Evolutionary conservation across 106 monocot species (phyloP).

Genomic region (Cymbidium sinense): DNA sequence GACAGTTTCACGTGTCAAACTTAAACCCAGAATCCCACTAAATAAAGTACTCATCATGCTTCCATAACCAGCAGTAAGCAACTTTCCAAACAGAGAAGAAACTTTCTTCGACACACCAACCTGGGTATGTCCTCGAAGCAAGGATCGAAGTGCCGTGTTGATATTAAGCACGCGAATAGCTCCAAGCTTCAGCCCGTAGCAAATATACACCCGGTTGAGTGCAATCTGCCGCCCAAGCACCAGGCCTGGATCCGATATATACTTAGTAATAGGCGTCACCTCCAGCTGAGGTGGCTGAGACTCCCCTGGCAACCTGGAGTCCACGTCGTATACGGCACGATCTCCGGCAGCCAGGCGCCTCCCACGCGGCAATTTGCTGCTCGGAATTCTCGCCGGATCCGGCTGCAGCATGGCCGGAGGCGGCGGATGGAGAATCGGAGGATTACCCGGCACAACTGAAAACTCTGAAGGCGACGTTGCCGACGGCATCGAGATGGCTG

Average conservation of each 20-base stretch:
- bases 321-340: constrained; percentile 72
- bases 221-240: constrained; percentile 97
- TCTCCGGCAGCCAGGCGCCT: constrained; percentile 46
- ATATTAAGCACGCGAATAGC: constrained; percentile 86
- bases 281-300: constrained; percentile 83
- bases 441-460: constrained; percentile 12
- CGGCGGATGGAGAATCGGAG: constrained; percentile 32
- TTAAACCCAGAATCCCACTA: background rate
- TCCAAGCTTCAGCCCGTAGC: constrained; percentile 84
- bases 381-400: constrained; percentile 44
- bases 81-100: background rate
- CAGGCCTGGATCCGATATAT: constrained; percentile 80
- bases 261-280: constrained; percentile 97
- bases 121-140: constrained; percentile 90
- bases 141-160: constrained; percentile 75
- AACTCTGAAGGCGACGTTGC: constrained; percentile 23
- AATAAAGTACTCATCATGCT: background rate
- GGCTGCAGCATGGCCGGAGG: constrained; percentile 46
- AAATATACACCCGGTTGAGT: constrained; percentile 85
- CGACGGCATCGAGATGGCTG: constrained; percentile 57
- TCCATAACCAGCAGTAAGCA: background rate
- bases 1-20: background rate
- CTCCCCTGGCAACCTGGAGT: constrained; percentile 59
- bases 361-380: constrained; percentile 75
- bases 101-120: constrained; percentile 15